A percentile compares a stretch with the other conserved stretches of the same genome.
These are phyloP conservation scores for Nepenthes alata DNA, from an alignment of 179 eudicot genomes.

Conservation along the genomic window DNA sequence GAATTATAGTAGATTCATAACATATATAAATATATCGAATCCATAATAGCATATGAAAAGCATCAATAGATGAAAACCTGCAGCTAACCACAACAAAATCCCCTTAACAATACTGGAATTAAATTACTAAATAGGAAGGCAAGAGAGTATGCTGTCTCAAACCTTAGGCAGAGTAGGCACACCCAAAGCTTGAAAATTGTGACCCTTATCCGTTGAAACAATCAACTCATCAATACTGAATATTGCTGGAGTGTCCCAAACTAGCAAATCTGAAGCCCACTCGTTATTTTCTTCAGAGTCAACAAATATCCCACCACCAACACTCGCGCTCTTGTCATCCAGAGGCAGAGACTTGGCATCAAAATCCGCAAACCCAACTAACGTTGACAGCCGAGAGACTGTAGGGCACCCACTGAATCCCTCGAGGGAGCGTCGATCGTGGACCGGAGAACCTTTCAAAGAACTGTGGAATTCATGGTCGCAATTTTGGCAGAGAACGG, in stretches of 20 bases:
- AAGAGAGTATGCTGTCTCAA: neutral
- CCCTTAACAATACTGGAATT: too few species aligned
- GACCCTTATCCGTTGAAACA: slow-evolving; percentile 25
- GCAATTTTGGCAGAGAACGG: slow-evolving; percentile 66
- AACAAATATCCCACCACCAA: slow-evolving; percentile 5
- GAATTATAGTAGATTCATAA: too few species aligned
- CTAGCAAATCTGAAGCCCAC: slow-evolving; percentile 28
- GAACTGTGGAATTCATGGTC: slow-evolving; percentile 49
- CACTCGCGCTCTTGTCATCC: slow-evolving; percentile 1
- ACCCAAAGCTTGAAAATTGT: slow-evolving; percentile 53
- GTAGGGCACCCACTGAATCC: slow-evolving; percentile 67
- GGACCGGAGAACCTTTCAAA: slow-evolving; percentile 9
- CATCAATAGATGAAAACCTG: too few species aligned
- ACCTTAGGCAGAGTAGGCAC: slow-evolving; percentile 89
- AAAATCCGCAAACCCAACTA: slow-evolving; percentile 50
- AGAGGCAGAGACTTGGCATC: slow-evolving; percentile 19
- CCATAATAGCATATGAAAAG: too few species aligned
- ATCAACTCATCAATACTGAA: slow-evolving; percentile 73
- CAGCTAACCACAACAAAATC: too few species aligned
- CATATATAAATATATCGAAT: too few species aligned
- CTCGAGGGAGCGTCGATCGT: slow-evolving; percentile 65
- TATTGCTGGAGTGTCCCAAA: slow-evolving; percentile 64
- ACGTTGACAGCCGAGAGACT: slow-evolving; percentile 28
- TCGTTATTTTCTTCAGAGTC: slow-evolving; percentile 15
- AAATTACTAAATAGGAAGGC: too few species aligned